Base-by-base conservation (phyloP, 2,329 filamentous ascomycete species). In the Grosmannia serpens region DNA sequence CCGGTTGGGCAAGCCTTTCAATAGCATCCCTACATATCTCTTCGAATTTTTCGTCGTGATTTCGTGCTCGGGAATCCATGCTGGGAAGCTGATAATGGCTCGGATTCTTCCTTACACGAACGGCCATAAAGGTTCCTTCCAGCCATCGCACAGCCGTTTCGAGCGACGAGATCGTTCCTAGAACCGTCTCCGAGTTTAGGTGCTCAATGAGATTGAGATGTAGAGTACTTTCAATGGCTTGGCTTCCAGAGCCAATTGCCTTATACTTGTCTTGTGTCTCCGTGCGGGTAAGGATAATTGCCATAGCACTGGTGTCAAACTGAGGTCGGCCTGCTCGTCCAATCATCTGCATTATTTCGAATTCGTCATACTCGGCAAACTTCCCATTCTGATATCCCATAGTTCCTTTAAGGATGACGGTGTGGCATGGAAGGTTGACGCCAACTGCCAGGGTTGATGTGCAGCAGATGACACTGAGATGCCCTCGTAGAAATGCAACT, bases 301-400 rank as follows among this genome's bases (percentile, higher is more conserved):
- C 90, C 46, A 84, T 79, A 3, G 88, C 89, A 59, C 75, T 88
- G 55, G 83, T 78, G 64, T 92, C 90, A 62, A 91, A 95, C 66
- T 95, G 90, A 7, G 90, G 89, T 24, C 89, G 78, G 1, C 90
- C 89, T 55, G 89, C 89, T 62, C 89, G 83, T 8, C 89, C 89
- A 54, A 95, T 80, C 89, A 95, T 95, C 65, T 95, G 89, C 86
- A 92, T 92, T 61, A 92, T 80, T 64, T 95, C 89, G 6, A 95
- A 75, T 67, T 94, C 89, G 0, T 88, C 84, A 64, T 90, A 91
- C 67, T 94, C 88, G 58, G 84, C 80, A 44, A 81, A 65, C 9
- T 71, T 77, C 8, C 77, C 75, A 59, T 83, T 79, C 59, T 82
- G 80, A 70, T 83, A 91, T 0, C 78, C 76, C 4, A 84, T 78